Evolutionary conservation across 2,329 filamentous ascomycete species (phyloP), one percentile per base, ranked within the genome.

Genomic region (Cercospora sp.): DNA sequence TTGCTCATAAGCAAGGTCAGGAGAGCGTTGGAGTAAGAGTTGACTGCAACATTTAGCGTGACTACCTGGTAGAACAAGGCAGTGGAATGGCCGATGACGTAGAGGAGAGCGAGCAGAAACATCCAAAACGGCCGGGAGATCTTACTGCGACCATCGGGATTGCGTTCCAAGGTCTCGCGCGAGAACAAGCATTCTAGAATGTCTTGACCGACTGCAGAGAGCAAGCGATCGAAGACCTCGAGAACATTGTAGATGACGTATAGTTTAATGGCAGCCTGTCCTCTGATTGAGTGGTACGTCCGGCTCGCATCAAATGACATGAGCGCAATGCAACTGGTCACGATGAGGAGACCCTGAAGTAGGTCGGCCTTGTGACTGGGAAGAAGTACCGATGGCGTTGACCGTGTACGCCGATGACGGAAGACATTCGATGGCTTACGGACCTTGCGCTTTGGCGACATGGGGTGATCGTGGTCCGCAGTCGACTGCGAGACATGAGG

Each of bases 171-270:
- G 0, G 93, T 96, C 81, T 99, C 95, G 24, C 91, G 88, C 63
- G 93, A 97, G 80, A 98, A 97, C 0, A 99, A 86, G 75, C 94
- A 98, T 79, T 99, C 95, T 5, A 98, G 87, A 1, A 99, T 92
- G 79, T 99, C 96, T 79, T 99, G 96, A 0, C 95, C 95, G 2
- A 99, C 85, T 0, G 95, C 94, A 0, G 93, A 93, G 32, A 98
- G 88, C 0, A 99, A 85, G 7, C 94, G 90, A 79, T 99, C 95
- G 64, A 91, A 91, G 1, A 96, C 91, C 81, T 99, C 95, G 5
- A 99, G 87, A 37, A 97, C 92, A 77, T 99, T 99, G 84, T 97
- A 99, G 65, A 99, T 98, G 68, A 99, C 95, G 79, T 99, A 99
- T 10, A 99, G 86, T 78, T 99, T 99, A 82, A 99, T 97, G 7